Base-by-base conservation (phyloP, 2,329 filamentous ascomycete genomes). In the Ophiocordyceps camponoti-saundersi region DNA sequence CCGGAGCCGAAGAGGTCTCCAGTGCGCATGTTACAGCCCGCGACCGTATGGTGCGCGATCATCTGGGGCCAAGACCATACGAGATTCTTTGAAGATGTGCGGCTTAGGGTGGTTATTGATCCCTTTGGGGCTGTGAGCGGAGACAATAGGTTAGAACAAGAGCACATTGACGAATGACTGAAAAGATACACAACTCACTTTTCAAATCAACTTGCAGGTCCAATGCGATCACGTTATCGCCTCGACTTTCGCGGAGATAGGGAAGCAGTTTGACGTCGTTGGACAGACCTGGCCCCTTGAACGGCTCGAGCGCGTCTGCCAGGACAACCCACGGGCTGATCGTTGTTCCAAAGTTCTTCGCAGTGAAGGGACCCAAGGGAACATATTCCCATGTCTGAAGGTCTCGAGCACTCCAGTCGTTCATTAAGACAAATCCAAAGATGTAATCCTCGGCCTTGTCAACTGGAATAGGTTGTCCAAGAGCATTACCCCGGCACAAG, bases 61-160 rank as follows among this genome's bases (percentile, higher is more conserved):
- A 92, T 89, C 59, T 92, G 86, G 0, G 82, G 74, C 66, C 87
- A 92, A 0, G 84, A 89, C 72, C 79, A 92, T 1, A 90, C 70
- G 1, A 92, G 68, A 43, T 69, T 61, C n/a, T 55, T 60, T 2
- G 62, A 60, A 41, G 56, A 65, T 3, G 63, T 64, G 42, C 53
- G 55, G 12, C 53, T 57, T 11, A 67, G 53, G 11, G 57, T 55
- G 1, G 55, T 59, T 23, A 55, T 61, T 23, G 56, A 50, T 3
- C 61, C 62, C 7, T 50, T 50, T 20, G 57, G 49, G 3, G 61
- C 61, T 65, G 15, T 1, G 3, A 13, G 2, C 23, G 12, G 15
- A 11, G 20, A 41, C 20, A n/a, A 18, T 6, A 30, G 16, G n/a
- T 29, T 13, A 23, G 21, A 29, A 21, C 5, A 6, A 12, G 12